Base-by-base conservation (phyloP, 2,329 filamentous ascomycete species). In the Aspergillus calidoustus region DNA sequence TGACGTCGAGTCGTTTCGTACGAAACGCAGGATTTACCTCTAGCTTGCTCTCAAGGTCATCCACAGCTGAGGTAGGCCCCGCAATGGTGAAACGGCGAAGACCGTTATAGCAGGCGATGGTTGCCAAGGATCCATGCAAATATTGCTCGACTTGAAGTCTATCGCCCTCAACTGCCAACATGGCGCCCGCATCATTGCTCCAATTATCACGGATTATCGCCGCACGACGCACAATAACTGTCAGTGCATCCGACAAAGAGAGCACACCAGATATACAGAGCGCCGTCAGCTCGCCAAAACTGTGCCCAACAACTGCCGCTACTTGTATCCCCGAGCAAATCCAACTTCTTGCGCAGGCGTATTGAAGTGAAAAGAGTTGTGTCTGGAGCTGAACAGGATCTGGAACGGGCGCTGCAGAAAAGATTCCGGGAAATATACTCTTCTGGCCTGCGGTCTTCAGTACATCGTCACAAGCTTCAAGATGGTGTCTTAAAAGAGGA, bases 1-100 rank as follows among this genome's bases (percentile, higher is more conserved):
- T 81, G 0, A 82, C 79, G 9, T 76, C 71, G 0, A 85, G 75
- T 2, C 67, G 66, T 66, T 81, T 83, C 7, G 19, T 55, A 51
- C 68, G 73, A 43, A 76, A 59, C 7, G 52, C 3, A 1, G 34
- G 22, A 3, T 54, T 7, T 47, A 65, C 49, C 0, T 56, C 59
- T 0, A 66, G 49, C 1, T 49, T 67, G 0, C 73, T 60, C 5
- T 63, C 59, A 2, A 67, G 17, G 9, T 41, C 25, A 19, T 66
- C 60, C 34, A 71, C 60, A 2, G 60, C 64, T 0, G 43, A 25
- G 4, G 65, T 67, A 4, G 65, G 22, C 0, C 72, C 72, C 7
- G 66, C 69, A 2, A 74, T 15, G 2, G 68, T 69, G 28, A 68
- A 66, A 48, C 59, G 68, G 5, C 59, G 53, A 4, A 65, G 65